Evolutionary conservation across 1,284 basidiomycete species (phyloP).

Genomic region (Porodaedalea pini): DNA sequence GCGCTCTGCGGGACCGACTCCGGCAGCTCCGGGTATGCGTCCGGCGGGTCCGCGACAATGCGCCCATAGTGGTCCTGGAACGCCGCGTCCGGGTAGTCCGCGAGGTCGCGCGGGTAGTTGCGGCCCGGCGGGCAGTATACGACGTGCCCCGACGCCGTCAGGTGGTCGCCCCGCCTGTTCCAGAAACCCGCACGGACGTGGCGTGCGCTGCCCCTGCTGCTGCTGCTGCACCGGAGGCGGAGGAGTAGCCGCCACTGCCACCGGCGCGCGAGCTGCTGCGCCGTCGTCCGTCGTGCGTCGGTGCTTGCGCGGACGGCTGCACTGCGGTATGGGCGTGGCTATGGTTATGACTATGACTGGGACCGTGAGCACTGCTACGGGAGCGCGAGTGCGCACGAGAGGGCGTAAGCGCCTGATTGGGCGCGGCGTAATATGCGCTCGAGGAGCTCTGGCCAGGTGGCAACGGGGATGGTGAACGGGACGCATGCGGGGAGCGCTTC

Average conservation of each 20-base stretch:
- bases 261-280: conserved; percentile 15
- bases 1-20: conserved; percentile 10
- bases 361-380: neutral
- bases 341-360: neutral
- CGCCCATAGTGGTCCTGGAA: conserved; percentile 18
- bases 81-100: conserved; percentile 45
- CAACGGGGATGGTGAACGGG: conserved; percentile 15
- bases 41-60: conserved; percentile 3
- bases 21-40: conserved; percentile 11
- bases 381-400: neutral
- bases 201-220: conserved; percentile 14
- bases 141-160: conserved; percentile 48
- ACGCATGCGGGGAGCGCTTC: conserved; percentile 9
- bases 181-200: conserved; percentile 53
- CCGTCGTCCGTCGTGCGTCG: neutral
- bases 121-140: conserved; percentile 56
- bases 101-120: conserved; percentile 55
- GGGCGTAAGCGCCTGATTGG: neutral
- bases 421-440: conserved; percentile 6
- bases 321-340: neutral
- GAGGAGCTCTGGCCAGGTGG: conserved; percentile 3
- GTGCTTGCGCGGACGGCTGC: neutral
- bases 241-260: neutral
- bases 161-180: conserved; percentile 67
- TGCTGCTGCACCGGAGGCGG: conserved; percentile 1